Conservation (phyloP, 306 rosid genomes). For the Purshia tridentata region DNA sequence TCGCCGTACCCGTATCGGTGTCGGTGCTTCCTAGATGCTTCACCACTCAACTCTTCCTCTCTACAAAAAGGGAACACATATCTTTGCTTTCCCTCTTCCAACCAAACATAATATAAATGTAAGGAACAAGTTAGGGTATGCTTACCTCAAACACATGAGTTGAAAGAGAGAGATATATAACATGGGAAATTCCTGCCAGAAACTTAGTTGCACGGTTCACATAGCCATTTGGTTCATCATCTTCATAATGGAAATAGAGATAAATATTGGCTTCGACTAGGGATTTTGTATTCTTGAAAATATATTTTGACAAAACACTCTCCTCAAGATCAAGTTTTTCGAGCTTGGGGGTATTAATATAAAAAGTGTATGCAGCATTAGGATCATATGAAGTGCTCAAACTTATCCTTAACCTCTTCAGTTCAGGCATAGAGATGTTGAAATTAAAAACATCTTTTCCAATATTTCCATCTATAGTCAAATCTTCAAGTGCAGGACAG, state of each 20-base stretch:
- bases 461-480: not conserved
- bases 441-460: not conserved
- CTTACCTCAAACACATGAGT: not conserved
- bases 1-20: no score
- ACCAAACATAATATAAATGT: not conserved
- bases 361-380: not conserved
- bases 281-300: not conserved
- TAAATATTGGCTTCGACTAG: not conserved
- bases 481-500: not conserved
- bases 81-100: no score
- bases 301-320: not conserved
- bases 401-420: conserved; percentile 3
- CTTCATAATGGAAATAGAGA: not conserved
- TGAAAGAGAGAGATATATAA: not conserved
- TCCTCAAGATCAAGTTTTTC: not conserved
- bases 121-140: not conserved
- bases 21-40: no score
- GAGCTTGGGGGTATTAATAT: not conserved
- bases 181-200: not conserved
- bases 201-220: not conserved
- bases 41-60: no score
- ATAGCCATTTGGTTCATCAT: not conserved
- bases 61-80: no score
- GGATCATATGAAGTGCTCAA: not conserved
- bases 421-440: not conserved